Conservation (phyloP, 2,329 filamentous ascomycete genomes). For the Aaosphaeria arxii region DNA sequence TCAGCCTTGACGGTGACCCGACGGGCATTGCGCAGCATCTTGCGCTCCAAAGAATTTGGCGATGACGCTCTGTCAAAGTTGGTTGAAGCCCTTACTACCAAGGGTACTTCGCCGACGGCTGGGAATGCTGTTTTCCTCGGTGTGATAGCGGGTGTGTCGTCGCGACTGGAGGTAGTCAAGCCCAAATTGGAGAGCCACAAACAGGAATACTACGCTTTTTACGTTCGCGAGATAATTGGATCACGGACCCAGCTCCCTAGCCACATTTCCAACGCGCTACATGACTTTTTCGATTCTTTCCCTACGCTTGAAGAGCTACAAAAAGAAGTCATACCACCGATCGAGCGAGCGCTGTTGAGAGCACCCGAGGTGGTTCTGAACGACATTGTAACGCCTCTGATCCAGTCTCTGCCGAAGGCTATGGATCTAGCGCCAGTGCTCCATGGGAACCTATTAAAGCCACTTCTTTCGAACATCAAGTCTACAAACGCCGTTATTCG, state of each 20-base stretch:
- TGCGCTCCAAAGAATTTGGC: constrained; percentile 58
- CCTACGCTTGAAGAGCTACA: constrained; percentile 70
- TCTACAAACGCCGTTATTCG: constrained; percentile 81
- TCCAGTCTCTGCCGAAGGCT: constrained; percentile 63
- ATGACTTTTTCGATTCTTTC: constrained; percentile 80
- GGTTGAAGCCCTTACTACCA: constrained; percentile 66
- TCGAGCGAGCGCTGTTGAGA: constrained; percentile 86
- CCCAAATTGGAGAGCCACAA: constrained; percentile 64
- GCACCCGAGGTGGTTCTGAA: constrained; percentile 86
- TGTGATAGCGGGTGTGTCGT: constrained; percentile 81
- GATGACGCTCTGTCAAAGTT: constrained; percentile 61
- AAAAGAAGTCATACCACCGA: constrained; percentile 70
- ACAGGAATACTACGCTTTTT: constrained; percentile 75
- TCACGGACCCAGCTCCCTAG: constrained; percentile 69
- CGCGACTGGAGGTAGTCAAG: constrained; percentile 64
- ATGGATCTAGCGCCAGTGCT: constrained; percentile 79
- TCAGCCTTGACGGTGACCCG: constrained; percentile 77
- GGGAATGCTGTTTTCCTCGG: constrained; percentile 78
- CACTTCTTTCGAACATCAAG: constrained; percentile 84
- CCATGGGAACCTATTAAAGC: constrained; percentile 72
- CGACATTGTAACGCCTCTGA: constrained; percentile 71
- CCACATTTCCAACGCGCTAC: constrained; percentile 70
- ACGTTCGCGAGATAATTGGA: constrained; percentile 77
- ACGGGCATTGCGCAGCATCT: constrained; percentile 72
- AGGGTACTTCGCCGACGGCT: constrained; percentile 60